A percentile compares a stretch with the other conserved stretches of the same genome.
Evolutionary conservation across 2,329 filamentous ascomycete species (phyloP).

Genomic region (Pezicula neosporulosa): DNA sequence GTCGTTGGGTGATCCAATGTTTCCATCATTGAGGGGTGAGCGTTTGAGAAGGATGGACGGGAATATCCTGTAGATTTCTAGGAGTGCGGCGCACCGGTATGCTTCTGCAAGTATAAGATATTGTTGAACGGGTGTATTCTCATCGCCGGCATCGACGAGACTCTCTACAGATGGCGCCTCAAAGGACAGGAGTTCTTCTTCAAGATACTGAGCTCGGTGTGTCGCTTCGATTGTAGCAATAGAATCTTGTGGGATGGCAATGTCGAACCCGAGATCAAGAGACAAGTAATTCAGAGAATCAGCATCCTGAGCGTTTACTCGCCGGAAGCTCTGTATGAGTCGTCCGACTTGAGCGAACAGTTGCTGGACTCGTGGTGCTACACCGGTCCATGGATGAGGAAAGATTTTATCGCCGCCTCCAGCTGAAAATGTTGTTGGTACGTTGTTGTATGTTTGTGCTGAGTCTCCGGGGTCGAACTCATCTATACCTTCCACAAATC

Average conservation of each 20-base stretch:
- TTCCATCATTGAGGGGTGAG: conserved; percentile 7
- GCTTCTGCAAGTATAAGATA: conserved; percentile 26
- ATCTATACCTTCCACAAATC: conserved; percentile 23
- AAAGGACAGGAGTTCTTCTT: conserved; percentile 22
- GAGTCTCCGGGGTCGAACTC: conserved; percentile 16
- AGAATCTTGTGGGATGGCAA: conserved; percentile 12
- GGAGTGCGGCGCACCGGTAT: conserved; percentile 21
- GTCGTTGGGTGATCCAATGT: neutral
- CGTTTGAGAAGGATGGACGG: conserved; percentile 17
- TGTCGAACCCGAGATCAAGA: conserved; percentile 18
- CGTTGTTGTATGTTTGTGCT: neutral
- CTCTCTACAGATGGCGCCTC: conserved; percentile 14
- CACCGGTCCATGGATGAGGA: conserved; percentile 26
- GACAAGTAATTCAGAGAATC: conserved; percentile 15
- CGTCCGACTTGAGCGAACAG: conserved; percentile 25
- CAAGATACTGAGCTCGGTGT: conserved; percentile 16
- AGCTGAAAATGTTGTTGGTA: conserved; percentile 1
- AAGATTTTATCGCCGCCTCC: conserved; percentile 17
- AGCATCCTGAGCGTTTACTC: conserved; percentile 13
- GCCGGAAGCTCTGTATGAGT: conserved; percentile 22
- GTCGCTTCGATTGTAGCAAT: conserved; percentile 13
- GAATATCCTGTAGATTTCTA: conserved; percentile 24
- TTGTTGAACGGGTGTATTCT: conserved; percentile 25
- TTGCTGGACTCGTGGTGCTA: conserved; percentile 21
- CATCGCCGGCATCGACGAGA: conserved; percentile 24